Evolutionary conservation across 75 land plant species (phyloP), one percentile per base, ranked within the genome.

Genomic region (Gnetum montanum): DNA sequence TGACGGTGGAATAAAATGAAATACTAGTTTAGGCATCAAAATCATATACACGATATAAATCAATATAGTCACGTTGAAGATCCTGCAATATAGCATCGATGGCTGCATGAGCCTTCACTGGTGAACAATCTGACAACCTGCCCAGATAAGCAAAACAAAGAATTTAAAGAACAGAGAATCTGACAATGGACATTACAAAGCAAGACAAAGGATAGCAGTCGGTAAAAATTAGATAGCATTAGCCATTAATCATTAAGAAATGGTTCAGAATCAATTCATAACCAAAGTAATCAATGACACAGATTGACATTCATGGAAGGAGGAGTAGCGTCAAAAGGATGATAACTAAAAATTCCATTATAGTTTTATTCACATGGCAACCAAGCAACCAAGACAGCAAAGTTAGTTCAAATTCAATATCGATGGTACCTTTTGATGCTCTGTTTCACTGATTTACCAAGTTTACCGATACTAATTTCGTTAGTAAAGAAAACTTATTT

Each of bases 31-130:
- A 25, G 27, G 3, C 4, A 12, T 10, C n/a, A 35, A 8, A 41
- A 8, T 59, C 19, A 31, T 50, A 6, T 56, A 74, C 77, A 60
- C 70, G 59, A 35, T 71, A 75, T 16, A 75, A 63, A 34, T 75
- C 75, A 10, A 75, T 53, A 41, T 75, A 75, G 36, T 60, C 69
- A 6, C 65, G 61, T 41, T 71, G 78, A n/a, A 70, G 40, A 49
- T 58, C 62, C 35, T 50, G 33, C 24, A 74, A 35, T 7, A 74
- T 57, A 48, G 54, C 31, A 24, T 70, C 68, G 2, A 70, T 22
- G 19, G 66, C 66, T 22, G 53, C 24, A 8, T 59, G 46, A 6
- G 68, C 75, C 24, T 37, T 25, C 8, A 23, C 45, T 11, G 59
- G 26, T 16, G 59, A n/a, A 15, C 44, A 38, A 37, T 57, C 59